phyloP scores from a whole-genome alignment of 1,139 yeast genomes.

The Taiozyma sp. region DNA sequence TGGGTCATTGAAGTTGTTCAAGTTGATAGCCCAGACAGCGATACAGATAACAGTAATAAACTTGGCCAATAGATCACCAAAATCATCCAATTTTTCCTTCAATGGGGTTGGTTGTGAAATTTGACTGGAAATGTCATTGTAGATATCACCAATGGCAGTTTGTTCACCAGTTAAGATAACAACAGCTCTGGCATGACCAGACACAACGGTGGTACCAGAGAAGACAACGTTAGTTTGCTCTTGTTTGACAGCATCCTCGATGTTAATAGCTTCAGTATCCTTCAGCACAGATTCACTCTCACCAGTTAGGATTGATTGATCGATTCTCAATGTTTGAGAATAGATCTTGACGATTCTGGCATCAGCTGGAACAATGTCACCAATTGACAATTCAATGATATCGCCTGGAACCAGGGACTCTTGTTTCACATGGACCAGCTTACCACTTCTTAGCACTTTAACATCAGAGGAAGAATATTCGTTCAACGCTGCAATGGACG shows the following conservation, averaged over 20 bases:
- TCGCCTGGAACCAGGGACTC: constrained; percentile 70
- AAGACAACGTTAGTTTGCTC: constrained; percentile 33
- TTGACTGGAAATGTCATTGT: constrained; percentile 45
- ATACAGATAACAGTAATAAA: constrained; percentile 73
- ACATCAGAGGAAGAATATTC: constrained; percentile 38
- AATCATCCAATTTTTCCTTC: constrained; percentile 52
- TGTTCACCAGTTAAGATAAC: constrained; percentile 60
- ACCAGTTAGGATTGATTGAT: constrained; percentile 76
- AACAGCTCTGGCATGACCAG: constrained; percentile 71
- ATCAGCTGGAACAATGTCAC: constrained; percentile 80
- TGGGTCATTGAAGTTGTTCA: constrained; percentile 57
- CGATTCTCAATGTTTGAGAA: constrained; percentile 63
- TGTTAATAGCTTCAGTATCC: constrained; percentile 31
- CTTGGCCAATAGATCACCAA: constrained; percentile 64
- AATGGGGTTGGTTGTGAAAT: constrained; percentile 70
- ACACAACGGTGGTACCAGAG: constrained; percentile 61
- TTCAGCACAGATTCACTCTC: constrained; percentile 51
- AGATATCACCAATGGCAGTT: constrained; percentile 76
- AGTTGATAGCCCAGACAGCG: constrained; percentile 76
- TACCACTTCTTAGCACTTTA: constrained; percentile 38
- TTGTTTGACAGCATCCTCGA: constrained; percentile 31
- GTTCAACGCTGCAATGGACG: constrained; percentile 34
- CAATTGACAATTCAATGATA: constrained; percentile 55
- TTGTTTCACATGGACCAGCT: constrained; percentile 32
- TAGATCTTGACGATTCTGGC: constrained; percentile 46